phyloP scores from a whole-genome alignment of 2,329 filamentous ascomycete genomes.

The Penicillium griseofulvum region DNA sequence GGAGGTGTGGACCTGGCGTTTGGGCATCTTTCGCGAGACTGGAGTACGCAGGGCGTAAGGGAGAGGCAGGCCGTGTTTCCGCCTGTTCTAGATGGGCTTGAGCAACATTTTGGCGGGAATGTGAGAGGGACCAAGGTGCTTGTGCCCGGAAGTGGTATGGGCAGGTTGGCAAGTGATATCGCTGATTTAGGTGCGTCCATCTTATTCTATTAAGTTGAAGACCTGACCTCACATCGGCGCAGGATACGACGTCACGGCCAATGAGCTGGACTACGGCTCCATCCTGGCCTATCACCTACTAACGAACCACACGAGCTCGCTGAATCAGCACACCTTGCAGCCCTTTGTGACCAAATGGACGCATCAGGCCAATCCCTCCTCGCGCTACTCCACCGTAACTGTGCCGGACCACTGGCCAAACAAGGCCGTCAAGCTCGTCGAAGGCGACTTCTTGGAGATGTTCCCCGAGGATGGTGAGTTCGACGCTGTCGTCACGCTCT shows the following conservation, averaged over 20 bases:
- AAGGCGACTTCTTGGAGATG: slow-evolving; percentile 1
- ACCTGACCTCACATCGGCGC: neutral
- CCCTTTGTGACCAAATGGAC: slow-evolving; percentile 1
- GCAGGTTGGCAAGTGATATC: slow-evolving; percentile 3
- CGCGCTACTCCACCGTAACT: neutral
- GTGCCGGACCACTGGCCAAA: slow-evolving; percentile 2
- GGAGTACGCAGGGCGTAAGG: neutral
- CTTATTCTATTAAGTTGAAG: neutral
- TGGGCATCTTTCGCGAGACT: slow-evolving; percentile 1
- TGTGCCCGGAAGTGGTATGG: slow-evolving; percentile 4
- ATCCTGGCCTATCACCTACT: slow-evolving; percentile 2
- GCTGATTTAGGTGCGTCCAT: slow-evolving; percentile 3
- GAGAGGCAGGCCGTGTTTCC: slow-evolving; percentile 1
- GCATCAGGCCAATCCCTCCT: neutral
- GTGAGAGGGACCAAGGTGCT: neutral
- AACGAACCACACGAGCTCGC: slow-evolving; percentile 1
- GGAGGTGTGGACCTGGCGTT: neutral
- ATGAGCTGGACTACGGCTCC: slow-evolving; percentile 5
- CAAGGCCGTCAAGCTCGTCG: neutral
- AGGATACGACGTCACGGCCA: slow-evolving; percentile 5
- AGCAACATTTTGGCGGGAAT: neutral
- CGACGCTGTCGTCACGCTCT: neutral
- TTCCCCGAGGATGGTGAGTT: neutral
- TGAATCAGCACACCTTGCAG: neutral
- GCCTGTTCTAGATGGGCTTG: neutral